Evolutionary conservation across 129 eudicot genomes (phyloP).

Genomic region (Lonicera japonica): DNA sequence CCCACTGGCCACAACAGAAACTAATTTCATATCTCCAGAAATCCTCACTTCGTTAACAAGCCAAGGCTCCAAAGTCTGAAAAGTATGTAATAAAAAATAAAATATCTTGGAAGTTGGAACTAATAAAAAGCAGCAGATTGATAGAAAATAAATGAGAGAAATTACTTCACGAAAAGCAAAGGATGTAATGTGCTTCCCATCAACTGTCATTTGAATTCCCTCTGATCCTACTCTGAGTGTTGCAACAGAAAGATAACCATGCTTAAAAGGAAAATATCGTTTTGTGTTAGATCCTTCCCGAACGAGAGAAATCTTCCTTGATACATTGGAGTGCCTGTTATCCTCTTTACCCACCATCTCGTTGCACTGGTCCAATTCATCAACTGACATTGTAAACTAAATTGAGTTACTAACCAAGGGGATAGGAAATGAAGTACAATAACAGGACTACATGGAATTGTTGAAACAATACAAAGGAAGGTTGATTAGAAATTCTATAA

Average conservation of each 20-base stretch:
- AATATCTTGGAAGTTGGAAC: neutral
- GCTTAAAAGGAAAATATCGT: constrained; percentile 78
- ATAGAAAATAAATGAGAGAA: constrained; percentile 10
- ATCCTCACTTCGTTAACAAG: constrained; percentile 82
- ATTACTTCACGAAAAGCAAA: constrained; percentile 89
- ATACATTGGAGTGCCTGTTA: constrained; percentile 33
- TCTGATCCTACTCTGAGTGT: constrained; percentile 93
- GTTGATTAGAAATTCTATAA: neutral
- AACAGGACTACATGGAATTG: neutral
- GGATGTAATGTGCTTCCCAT: constrained; percentile 91
- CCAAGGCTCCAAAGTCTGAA: constrained; percentile 96
- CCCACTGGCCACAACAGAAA: constrained; percentile 88
- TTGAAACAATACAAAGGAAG: neutral
- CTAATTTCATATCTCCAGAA: constrained; percentile 76
- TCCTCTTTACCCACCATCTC: constrained; percentile 67
- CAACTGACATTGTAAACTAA: constrained; percentile 45
- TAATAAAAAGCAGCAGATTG: neutral
- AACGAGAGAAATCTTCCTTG: constrained; percentile 29
- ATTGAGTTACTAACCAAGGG: neutral
- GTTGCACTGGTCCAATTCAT: constrained; percentile 77
- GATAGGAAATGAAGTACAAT: neutral
- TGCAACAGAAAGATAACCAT: constrained; percentile 88
- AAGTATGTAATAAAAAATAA: constrained; percentile 4
- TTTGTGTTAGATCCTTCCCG: constrained; percentile 49
- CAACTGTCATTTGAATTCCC: constrained; percentile 97